phyloP scores from a whole-genome alignment of 2,329 filamentous ascomycete genomes.

The Bipolaris oryzae region DNA sequence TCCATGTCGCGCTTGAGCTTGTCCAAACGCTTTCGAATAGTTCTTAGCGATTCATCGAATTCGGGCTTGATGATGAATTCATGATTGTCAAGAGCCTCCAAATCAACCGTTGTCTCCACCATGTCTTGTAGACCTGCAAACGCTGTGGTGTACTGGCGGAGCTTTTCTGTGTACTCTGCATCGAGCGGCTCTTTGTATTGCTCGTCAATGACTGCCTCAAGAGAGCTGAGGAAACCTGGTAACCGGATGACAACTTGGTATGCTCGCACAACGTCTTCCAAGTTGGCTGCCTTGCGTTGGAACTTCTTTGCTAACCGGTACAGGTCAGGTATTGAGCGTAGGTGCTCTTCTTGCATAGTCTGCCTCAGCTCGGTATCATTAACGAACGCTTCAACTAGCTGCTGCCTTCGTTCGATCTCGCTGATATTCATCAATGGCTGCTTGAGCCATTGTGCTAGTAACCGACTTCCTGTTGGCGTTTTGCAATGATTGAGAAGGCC shows the following conservation, averaged over 20 bases:
- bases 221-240: conserved; percentile 84
- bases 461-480: conserved; percentile 86
- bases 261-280: conserved; percentile 93
- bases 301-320: conserved; percentile 95
- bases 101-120: conserved; percentile 97
- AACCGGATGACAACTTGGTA: conserved; percentile 94
- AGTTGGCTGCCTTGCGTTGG: conserved; percentile 84
- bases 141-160: conserved; percentile 74
- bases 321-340: conserved; percentile 90
- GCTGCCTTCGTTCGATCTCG: conserved; percentile 89
- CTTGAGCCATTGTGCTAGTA: conserved; percentile 96
- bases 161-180: conserved; percentile 81
- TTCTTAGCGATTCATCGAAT: conserved; percentile 85
- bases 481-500: conserved; percentile 97
- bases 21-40: conserved; percentile 91
- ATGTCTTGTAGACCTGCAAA: conserved; percentile 91
- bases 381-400: conserved; percentile 93
- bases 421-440: conserved; percentile 91
- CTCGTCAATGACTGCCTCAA: conserved; percentile 96
- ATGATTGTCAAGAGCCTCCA: conserved; percentile 93
- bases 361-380: conserved; percentile 91
- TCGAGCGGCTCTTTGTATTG: conserved; percentile 87
- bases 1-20: conserved; percentile 83
- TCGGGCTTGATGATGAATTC: conserved; percentile 99
- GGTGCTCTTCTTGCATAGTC: conserved; percentile 94